Percentiles rank a stretch among this genome's conserved stretches.
Evolutionary conservation across 2,329 filamentous ascomycete species (phyloP).

Genomic region (Sclerotinia glacialis): DNA sequence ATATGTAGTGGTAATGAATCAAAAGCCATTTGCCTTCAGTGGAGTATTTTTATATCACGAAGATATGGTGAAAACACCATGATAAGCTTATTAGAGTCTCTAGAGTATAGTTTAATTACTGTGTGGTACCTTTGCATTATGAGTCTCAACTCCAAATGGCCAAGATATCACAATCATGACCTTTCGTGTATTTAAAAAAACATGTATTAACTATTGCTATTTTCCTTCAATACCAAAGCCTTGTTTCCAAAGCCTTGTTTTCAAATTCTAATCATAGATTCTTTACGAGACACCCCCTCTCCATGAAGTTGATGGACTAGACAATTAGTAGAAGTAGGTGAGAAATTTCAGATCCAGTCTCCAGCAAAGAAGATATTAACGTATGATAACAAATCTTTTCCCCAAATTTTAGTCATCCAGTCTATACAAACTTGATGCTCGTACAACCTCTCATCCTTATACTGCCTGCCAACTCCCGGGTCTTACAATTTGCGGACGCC

Average conservation of each 20-base stretch:
- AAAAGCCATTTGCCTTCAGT: neutral
- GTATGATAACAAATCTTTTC: too few species aligned
- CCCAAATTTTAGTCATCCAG: neutral
- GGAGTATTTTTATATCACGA: too few species aligned
- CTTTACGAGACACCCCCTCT: neutral
- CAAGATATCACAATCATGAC: neutral
- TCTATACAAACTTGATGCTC: neutral
- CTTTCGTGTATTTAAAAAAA: neutral
- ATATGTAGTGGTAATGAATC: neutral
- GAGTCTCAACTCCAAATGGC: too few species aligned
- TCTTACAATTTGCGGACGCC: neutral
- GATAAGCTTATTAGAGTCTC: too few species aligned
- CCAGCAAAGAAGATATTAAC: neutral
- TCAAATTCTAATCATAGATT: too few species aligned
- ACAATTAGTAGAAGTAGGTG: too few species aligned
- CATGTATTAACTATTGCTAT: neutral
- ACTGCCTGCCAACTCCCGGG: slow-evolving; percentile 8
- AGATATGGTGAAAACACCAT: too few species aligned
- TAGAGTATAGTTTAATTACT: neutral
- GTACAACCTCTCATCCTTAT: neutral
- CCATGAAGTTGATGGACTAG: too few species aligned
- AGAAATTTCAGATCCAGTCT: too few species aligned
- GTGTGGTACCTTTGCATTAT: neutral
- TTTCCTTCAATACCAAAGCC: neutral
- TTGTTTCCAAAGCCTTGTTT: neutral